phyloP scores from a whole-genome alignment of 805 yeast genomes.

The Pachysolen tannophilus region DNA sequence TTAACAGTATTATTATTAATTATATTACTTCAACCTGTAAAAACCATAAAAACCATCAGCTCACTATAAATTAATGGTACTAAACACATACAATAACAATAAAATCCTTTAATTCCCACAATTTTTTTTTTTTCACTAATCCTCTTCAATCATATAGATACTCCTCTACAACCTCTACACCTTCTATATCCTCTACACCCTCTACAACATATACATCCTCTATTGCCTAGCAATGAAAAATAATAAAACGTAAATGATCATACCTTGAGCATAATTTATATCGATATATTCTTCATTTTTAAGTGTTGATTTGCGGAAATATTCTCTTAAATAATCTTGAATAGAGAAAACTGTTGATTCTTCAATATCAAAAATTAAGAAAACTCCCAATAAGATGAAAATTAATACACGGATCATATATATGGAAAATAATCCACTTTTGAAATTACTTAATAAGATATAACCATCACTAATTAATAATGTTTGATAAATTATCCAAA shows the following conservation, averaged over 20 bases:
- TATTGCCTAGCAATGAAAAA: conserved; percentile 12
- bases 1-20: no score
- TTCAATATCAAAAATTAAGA: conserved; percentile 22
- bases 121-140: no score
- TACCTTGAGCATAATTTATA: conserved; percentile 16
- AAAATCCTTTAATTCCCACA: no score
- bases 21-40: no score
- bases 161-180: no score
- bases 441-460: conserved; percentile 14
- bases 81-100: no score
- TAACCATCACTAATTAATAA: conserved; percentile 22
- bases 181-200: no score
- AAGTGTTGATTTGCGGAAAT: conserved; percentile 5
- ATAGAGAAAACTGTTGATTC: conserved; percentile 20
- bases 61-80: no score
- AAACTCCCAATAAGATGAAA: conserved; percentile 15
- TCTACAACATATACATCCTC: no score
- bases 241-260: conserved; percentile 15
- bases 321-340: conserved; percentile 12
- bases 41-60: no score
- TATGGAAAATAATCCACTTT: conserved; percentile 9
- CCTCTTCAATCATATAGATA: no score
- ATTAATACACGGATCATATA: conserved; percentile 14
- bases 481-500: conserved; percentile 24
- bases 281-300: conserved; percentile 13